Conservation (phyloP, 1,284 basidiomycete genomes). For the Ustilago tritici region DNA sequence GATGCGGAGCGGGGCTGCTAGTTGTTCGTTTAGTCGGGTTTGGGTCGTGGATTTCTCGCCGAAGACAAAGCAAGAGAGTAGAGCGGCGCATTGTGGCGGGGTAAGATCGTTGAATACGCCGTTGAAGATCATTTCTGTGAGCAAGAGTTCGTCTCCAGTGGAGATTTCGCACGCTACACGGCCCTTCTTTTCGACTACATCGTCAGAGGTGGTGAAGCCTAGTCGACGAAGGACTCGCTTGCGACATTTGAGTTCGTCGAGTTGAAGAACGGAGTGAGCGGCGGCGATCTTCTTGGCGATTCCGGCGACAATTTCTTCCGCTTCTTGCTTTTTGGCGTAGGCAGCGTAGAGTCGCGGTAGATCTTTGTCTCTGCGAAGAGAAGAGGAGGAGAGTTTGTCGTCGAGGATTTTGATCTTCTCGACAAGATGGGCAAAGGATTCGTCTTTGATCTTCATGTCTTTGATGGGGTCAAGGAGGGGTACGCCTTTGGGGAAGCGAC, state of each 20-base stretch:
- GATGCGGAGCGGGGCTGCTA: conserved; percentile 87
- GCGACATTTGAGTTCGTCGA: conserved; percentile 95
- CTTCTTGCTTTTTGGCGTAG: conserved; percentile 82
- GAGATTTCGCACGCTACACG: conserved; percentile 98
- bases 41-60: conserved; percentile 78
- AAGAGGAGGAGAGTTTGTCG: conserved; percentile 43
- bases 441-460: conserved; percentile 96
- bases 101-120: conserved; percentile 90
- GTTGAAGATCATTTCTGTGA: conserved; percentile 98
- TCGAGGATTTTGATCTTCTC: conserved; percentile 64
- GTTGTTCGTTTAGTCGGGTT: conserved; percentile 85
- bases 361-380: conserved; percentile 74
- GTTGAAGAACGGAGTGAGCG: conserved; percentile 91
- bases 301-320: conserved; percentile 78
- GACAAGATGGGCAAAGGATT: conserved; percentile 83
- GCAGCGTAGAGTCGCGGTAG: conserved; percentile 81
- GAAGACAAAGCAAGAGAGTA: conserved; percentile 97
- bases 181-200: conserved; percentile 98
- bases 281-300: conserved; percentile 86
- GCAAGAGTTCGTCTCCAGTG: conserved; percentile 92
- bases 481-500: conserved; percentile 86
- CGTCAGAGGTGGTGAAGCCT: conserved; percentile 87
- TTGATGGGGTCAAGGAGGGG: conserved; percentile 89
- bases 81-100: conserved; percentile 91
- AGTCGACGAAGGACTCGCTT: conserved; percentile 93